These are phyloP conservation scores for Letharia lupina DNA, from an alignment of 495 filamentous ascomycete species.

Conservation along the genomic window DNA sequence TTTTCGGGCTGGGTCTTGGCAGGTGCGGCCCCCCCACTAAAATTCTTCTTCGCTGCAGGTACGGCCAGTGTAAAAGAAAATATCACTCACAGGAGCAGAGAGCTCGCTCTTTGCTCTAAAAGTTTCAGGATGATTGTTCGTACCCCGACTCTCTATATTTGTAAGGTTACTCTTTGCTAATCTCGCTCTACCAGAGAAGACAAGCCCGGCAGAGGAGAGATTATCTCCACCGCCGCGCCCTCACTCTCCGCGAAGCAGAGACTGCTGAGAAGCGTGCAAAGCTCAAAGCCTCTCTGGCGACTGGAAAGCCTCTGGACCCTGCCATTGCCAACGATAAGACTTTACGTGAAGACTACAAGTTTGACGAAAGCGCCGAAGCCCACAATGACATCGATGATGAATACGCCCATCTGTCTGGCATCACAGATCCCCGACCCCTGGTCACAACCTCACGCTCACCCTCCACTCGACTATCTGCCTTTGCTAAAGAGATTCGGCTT, in stretches of 20 bases:
- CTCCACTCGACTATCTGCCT: slow-evolving; percentile 71
- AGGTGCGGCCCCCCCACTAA: background rate
- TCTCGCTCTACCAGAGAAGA: slow-evolving; percentile 32
- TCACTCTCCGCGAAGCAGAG: slow-evolving; percentile 82
- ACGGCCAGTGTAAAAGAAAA: background rate
- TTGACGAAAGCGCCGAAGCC: slow-evolving; percentile 71
- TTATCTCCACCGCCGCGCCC: slow-evolving; percentile 80
- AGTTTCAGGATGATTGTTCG: slow-evolving; percentile 14
- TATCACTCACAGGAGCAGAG: background rate
- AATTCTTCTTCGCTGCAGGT: background rate
- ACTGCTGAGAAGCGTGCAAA: slow-evolving; percentile 83
- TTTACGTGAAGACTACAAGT: slow-evolving; percentile 84
- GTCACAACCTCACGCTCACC: slow-evolving; percentile 88
- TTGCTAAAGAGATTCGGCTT: slow-evolving; percentile 92
- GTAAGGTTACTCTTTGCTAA: background rate
- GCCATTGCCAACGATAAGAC: slow-evolving; percentile 82
- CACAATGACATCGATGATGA: slow-evolving; percentile 81
- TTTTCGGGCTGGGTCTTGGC: background rate
- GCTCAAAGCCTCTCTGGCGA: slow-evolving; percentile 75
- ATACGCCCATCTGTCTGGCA: slow-evolving; percentile 74
- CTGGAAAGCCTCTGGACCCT: slow-evolving; percentile 75
- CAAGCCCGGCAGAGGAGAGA: slow-evolving; percentile 83
- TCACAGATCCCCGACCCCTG: slow-evolving; percentile 79
- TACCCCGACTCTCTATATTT: background rate
- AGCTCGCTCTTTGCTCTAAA: background rate